A percentile compares a stretch with the other conserved stretches of the same genome.
These are phyloP conservation scores for Elongisporangium senticosum DNA, from an alignment of 352 stramenopile species.

Conservation along the genomic window DNA sequence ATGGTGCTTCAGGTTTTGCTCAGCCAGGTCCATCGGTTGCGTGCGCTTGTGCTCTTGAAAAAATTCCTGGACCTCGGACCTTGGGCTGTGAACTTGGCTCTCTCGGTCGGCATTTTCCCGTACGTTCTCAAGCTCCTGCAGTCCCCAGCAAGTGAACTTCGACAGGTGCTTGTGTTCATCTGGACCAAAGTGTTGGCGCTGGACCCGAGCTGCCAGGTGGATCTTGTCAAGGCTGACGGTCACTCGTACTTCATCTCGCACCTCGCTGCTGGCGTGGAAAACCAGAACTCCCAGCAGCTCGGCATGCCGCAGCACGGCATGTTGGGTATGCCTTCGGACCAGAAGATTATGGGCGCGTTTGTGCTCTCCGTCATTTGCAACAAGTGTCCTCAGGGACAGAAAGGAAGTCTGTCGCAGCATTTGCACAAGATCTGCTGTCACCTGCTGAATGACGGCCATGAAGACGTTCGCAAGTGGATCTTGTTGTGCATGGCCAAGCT, in stretches of 20 bases:
- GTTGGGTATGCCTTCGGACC: constrained; percentile 73
- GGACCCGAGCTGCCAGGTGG: constrained; percentile 93
- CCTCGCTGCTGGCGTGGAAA: constrained; percentile 67
- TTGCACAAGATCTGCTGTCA: constrained; percentile 76
- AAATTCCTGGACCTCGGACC: constrained; percentile 95
- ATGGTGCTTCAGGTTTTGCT: constrained; percentile 98
- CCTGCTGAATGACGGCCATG: constrained; percentile 50
- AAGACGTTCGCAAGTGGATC: constrained; percentile 75
- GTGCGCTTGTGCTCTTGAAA: constrained; percentile 93
- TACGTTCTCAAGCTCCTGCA: constrained; percentile 98
- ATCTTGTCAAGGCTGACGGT: constrained; percentile 96
- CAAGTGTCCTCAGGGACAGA: constrained; percentile 89
- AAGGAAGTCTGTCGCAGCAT: constrained; percentile 90
- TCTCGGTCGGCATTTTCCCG: constrained; percentile 97
- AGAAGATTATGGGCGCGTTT: constrained; percentile 95
- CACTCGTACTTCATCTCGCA: constrained; percentile 96
- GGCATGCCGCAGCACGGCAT: constrained; percentile 6
- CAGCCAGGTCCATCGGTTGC: constrained; percentile 95
- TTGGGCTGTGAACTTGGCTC: constrained; percentile 85
- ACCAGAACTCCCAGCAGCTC: constrained; percentile 5
- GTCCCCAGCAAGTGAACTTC: constrained; percentile 93
- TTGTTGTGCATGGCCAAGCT: constrained; percentile 94
- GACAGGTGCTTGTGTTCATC: constrained; percentile 92
- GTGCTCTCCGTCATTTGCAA: constrained; percentile 94
- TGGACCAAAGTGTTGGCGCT: constrained; percentile 95